These are phyloP conservation scores for Trichoderma sp. DNA, from an alignment of 2,329 filamentous ascomycete genomes.

Conservation along the genomic window DNA sequence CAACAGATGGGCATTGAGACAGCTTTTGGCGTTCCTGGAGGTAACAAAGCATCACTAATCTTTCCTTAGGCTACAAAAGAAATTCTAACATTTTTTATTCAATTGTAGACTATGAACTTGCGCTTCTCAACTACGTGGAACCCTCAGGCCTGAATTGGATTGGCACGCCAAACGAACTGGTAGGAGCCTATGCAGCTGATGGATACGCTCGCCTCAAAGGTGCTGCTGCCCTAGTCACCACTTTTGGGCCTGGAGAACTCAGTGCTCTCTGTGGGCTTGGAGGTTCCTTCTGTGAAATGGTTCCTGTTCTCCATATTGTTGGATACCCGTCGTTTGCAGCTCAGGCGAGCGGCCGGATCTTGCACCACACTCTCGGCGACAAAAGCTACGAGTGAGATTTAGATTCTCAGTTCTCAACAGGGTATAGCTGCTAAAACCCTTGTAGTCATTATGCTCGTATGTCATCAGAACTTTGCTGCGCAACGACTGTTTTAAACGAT, in stretches of 20 bases:
- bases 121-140: background rate
- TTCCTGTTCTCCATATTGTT: slow-evolving; percentile 11
- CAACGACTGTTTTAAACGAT: slow-evolving; percentile 3
- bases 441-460: slow-evolving; percentile 1
- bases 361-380: slow-evolving; percentile 12
- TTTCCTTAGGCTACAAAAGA: background rate
- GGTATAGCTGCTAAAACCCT: background rate
- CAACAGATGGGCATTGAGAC: slow-evolving; percentile 4
- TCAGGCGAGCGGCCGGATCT: background rate
- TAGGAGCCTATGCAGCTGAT: slow-evolving; percentile 10
- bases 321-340: background rate
- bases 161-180: slow-evolving; percentile 9
- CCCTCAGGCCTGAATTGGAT: background rate
- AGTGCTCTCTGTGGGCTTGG: slow-evolving; percentile 6
- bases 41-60: background rate
- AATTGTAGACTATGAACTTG: background rate
- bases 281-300: slow-evolving; percentile 1
- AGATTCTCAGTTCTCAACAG: background rate
- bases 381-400: slow-evolving; percentile 1
- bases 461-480: background rate
- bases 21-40: slow-evolving; percentile 11
- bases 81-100: background rate
- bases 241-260: slow-evolving; percentile 8
- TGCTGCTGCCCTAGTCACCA: background rate
- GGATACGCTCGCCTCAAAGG: slow-evolving; percentile 12